Evolutionary conservation across 345 rosid species (phyloP).

Genomic region (Citropsis articulata): DNA sequence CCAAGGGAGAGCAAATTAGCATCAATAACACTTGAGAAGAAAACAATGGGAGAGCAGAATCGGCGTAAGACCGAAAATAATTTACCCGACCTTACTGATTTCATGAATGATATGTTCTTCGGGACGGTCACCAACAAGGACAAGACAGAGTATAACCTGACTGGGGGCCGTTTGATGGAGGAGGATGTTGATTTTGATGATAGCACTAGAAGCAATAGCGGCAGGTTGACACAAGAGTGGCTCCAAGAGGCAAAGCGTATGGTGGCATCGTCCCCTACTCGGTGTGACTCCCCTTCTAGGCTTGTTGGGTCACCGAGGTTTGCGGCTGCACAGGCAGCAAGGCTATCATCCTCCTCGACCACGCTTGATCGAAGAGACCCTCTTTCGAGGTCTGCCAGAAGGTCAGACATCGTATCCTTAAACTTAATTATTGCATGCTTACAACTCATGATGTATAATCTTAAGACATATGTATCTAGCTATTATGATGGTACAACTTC

Average conservation of each 20-base stretch:
- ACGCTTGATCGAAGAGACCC: slow-evolving; percentile 48
- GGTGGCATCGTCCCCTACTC: slow-evolving; percentile 46
- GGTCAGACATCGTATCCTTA: slow-evolving; percentile 24
- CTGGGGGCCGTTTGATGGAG: slow-evolving; percentile 26
- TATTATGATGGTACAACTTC: too few relatives aligned
- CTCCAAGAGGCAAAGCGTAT: slow-evolving; percentile 54
- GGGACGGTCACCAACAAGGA: slow-evolving; percentile 31
- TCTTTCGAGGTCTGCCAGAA: slow-evolving; percentile 67
- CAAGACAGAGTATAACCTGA: slow-evolving; percentile 45
- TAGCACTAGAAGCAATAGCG: slow-evolving; percentile 57
- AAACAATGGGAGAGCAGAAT: slow-evolving; percentile 11
- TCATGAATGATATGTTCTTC: slow-evolving; percentile 69
- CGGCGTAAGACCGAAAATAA: slow-evolving; percentile 13
- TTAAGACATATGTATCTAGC: too few relatives aligned
- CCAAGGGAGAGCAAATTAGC: slow-evolving; percentile 17
- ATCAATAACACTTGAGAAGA: slow-evolving; percentile 28
- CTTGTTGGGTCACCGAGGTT: slow-evolving; percentile 48
- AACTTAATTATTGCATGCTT: too few relatives aligned
- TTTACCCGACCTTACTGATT: slow-evolving; percentile 56
- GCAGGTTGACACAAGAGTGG: slow-evolving; percentile 57
- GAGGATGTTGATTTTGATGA: slow-evolving; percentile 45
- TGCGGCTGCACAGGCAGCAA: slow-evolving; percentile 26
- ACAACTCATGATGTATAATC: too few relatives aligned
- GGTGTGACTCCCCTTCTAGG: slow-evolving; percentile 44
- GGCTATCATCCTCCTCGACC: slow-evolving; percentile 30